Percentiles rank a stretch among this genome's conserved stretches.
Evolutionary conservation across 257 asterid genomes (phyloP).

Genomic region (Marsdenia floribunda): DNA sequence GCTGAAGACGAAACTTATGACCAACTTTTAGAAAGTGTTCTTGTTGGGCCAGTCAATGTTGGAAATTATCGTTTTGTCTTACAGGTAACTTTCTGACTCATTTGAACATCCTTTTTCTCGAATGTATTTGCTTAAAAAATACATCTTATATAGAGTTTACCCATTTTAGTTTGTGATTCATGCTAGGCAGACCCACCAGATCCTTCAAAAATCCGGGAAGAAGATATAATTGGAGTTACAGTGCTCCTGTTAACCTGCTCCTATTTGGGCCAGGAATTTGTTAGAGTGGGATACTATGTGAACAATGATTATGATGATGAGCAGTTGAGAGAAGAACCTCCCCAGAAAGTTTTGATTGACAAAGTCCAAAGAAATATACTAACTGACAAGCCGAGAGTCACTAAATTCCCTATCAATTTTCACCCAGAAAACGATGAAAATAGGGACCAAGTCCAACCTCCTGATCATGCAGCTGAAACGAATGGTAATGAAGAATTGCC

Average conservation of each 20-base stretch:
- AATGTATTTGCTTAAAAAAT: neutral
- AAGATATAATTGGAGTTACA: slow-evolving; percentile 91
- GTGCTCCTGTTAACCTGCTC: slow-evolving; percentile 93
- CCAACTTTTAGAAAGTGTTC: slow-evolving; percentile 93
- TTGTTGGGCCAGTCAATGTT: slow-evolving; percentile 95
- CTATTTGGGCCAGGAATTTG: slow-evolving; percentile 84
- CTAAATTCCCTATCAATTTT: slow-evolving; percentile 81
- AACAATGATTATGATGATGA: slow-evolving; percentile 85
- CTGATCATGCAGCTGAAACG: slow-evolving; percentile 47
- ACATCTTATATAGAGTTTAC: neutral
- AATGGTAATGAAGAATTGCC: slow-evolving; percentile 44
- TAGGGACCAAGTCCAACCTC: slow-evolving; percentile 55
- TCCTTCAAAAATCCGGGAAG: slow-evolving; percentile 91
- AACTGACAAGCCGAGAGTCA: slow-evolving; percentile 87
- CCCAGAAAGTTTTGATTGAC: slow-evolving; percentile 74
- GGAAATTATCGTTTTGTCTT: slow-evolving; percentile 89
- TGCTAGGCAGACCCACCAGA: slow-evolving; percentile 95
- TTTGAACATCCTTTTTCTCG: slow-evolving; percentile 1
- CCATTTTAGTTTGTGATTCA: slow-evolving; percentile 1
- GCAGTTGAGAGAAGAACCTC: slow-evolving; percentile 84
- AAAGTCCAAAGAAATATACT: slow-evolving; percentile 81
- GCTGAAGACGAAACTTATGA: slow-evolving; percentile 97
- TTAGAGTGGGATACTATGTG: slow-evolving; percentile 90
- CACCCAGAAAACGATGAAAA: slow-evolving; percentile 64
- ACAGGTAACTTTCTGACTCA: slow-evolving; percentile 44